Evolutionary conservation across 2,329 filamentous ascomycete species (phyloP).

Genomic region (Cordyceps tenuipes): DNA sequence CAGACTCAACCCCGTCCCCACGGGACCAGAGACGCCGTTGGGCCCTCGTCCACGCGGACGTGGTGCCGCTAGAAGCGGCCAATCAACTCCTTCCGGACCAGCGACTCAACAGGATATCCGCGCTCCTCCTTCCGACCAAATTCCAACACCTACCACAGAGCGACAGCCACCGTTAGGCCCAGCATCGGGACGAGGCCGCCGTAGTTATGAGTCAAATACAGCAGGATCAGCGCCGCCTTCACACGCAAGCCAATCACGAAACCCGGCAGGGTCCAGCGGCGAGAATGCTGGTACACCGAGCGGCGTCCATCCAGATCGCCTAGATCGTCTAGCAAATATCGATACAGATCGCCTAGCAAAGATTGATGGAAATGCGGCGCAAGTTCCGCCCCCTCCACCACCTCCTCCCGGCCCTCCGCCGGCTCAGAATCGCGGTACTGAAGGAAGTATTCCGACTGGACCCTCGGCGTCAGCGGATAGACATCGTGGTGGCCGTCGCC

Average conservation of each 20-base stretch:
- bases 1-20: slow-evolving; percentile 46
- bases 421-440: slow-evolving; percentile 18
- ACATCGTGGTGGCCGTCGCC: slow-evolving; percentile 37
- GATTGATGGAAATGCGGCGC: slow-evolving; percentile 23
- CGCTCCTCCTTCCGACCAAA: slow-evolving; percentile 30
- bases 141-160: slow-evolving; percentile 39
- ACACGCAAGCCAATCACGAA: slow-evolving; percentile 30
- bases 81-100: slow-evolving; percentile 26
- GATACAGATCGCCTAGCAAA: slow-evolving; percentile 41
- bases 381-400: slow-evolving; percentile 20
- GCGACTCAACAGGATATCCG: slow-evolving; percentile 35
- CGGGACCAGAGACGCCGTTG: slow-evolving; percentile 41
- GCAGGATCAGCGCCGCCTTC: slow-evolving; percentile 24
- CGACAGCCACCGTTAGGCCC: slow-evolving; percentile 45
- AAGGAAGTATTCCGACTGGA: slow-evolving; percentile 26
- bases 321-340: slow-evolving; percentile 42
- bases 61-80: slow-evolving; percentile 30
- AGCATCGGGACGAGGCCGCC: slow-evolving; percentile 39
- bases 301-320: slow-evolving; percentile 42
- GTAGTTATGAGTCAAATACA: slow-evolving; percentile 33
- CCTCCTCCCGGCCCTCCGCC: slow-evolving; percentile 24
- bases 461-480: slow-evolving; percentile 30
- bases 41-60: slow-evolving; percentile 46
- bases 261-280: slow-evolving; percentile 25
- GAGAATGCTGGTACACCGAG: slow-evolving; percentile 19